phyloP scores from a whole-genome alignment of 1,139 yeast genomes.

The Magnusiomyces magnusii region DNA sequence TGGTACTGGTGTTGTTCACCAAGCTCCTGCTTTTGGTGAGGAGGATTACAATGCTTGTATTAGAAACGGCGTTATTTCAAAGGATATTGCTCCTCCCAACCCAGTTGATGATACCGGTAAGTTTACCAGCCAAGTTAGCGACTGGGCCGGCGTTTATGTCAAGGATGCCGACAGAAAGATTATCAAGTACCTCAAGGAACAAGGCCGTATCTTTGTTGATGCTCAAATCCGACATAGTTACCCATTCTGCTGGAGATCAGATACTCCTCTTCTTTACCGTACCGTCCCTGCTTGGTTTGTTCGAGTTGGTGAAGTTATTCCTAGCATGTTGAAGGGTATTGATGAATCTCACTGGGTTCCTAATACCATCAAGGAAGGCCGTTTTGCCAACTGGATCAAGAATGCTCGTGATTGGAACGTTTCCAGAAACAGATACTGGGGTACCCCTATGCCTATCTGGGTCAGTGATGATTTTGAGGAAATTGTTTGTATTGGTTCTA shows the following conservation, averaged over 20 bases:
- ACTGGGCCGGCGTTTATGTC: slow-evolving; percentile 77
- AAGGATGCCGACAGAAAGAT: slow-evolving; percentile 94
- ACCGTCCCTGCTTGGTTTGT: slow-evolving; percentile 99
- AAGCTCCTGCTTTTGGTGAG: slow-evolving; percentile 99
- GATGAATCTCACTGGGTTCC: slow-evolving; percentile 96
- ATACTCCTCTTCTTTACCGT: slow-evolving; percentile 92
- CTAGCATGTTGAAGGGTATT: slow-evolving; percentile 81
- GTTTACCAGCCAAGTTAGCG: slow-evolving; percentile 66
- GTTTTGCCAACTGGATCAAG: slow-evolving; percentile 96
- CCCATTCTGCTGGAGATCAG: slow-evolving; percentile 99
- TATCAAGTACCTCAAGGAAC: slow-evolving; percentile 71
- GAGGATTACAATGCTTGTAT: slow-evolving; percentile 86
- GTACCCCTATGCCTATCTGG: slow-evolving; percentile 99
- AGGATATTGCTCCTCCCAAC: slow-evolving; percentile 70
- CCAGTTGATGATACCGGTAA: slow-evolving; percentile 91
- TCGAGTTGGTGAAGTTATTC: slow-evolving; percentile 76
- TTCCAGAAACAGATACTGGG: slow-evolving; percentile 99
- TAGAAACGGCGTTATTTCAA: slow-evolving; percentile 64
- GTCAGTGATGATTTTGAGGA: slow-evolving; percentile 90
- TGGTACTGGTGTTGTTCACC: slow-evolving; percentile 99
- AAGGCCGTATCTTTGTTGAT: slow-evolving; percentile 66
- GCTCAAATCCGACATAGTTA: slow-evolving; percentile 90
- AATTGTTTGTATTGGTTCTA: slow-evolving; percentile 86
- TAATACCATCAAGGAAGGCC: slow-evolving; percentile 75
- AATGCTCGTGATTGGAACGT: slow-evolving; percentile 99